Percentiles rank a stretch among this genome's conserved stretches.
Evolutionary conservation across 768 basidiomycete genomes (phyloP).

Genomic region (Rossbeevera mucosa): DNA sequence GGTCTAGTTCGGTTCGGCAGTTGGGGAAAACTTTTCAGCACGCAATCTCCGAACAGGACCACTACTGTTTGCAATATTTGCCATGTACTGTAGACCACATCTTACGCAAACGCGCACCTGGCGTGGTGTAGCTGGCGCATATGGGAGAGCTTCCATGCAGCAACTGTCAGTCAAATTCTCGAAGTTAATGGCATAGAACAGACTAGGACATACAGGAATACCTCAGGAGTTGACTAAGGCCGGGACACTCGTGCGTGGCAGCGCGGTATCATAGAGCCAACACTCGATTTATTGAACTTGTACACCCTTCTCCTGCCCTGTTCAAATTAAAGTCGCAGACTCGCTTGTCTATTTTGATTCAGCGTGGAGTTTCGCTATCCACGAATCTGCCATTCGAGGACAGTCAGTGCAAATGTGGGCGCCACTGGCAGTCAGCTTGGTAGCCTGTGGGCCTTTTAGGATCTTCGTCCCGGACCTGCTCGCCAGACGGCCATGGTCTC

Average conservation of each 20-base stretch:
- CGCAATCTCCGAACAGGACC: too few species aligned
- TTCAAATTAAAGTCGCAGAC: neutral
- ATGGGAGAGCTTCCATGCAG: neutral
- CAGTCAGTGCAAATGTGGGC: neutral
- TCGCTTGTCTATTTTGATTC: neutral
- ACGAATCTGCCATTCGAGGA: neutral
- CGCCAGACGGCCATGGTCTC: neutral
- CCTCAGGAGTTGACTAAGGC: neutral
- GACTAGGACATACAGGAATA: neutral
- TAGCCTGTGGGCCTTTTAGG: neutral
- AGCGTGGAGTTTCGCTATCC: neutral
- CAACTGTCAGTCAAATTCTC: neutral
- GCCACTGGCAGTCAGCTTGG: neutral
- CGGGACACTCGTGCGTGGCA: neutral
- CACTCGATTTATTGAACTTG: neutral
- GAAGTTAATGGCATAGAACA: neutral
- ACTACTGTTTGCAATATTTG: too few species aligned
- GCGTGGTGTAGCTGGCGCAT: neutral
- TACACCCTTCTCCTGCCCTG: neutral
- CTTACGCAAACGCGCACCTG: too few species aligned
- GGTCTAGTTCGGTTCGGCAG: too few species aligned
- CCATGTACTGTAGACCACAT: too few species aligned
- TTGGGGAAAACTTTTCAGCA: too few species aligned
- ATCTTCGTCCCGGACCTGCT: neutral
- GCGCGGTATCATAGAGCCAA: neutral